Evolutionary conservation across 1,139 yeast species (phyloP), one percentile per base, ranked within the genome.

Genomic region (Meyerozyma smithsonii): DNA sequence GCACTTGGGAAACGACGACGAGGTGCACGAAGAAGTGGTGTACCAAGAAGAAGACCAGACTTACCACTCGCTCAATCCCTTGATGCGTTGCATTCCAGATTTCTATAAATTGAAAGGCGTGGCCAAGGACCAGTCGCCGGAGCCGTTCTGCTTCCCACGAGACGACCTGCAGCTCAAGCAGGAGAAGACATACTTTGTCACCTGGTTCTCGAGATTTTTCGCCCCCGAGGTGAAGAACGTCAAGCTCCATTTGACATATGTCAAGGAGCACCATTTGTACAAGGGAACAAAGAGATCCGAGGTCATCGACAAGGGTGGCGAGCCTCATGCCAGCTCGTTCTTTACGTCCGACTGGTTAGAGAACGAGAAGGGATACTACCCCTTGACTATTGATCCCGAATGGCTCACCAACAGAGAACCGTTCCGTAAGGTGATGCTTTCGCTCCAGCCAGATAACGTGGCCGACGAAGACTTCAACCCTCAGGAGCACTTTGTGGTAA

Each of bases 31-130:
- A 41, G 87, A 85, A 47, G 79, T 75, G 34, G 53, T 62, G 35
- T 71, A 61, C 52, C 55, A 74, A 16, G 81, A 77, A 4, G 95
- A 86, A 56, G 94, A 85, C 58, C 69, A 73, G 14, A 75, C 85
- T 1, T 83, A 85, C 52, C 81, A 78, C 34, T 63, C 72, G 17
- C 69, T 88, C 55, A 84, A 81, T 52, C 96, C 96, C 0, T 60
- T 88, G 41, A 75, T 86, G 52, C 73, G 96, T 61, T 88, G 96
- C 62, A 84, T 90, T 3, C 96, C 96, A 1, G 84, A 83, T 39
- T 61, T 73, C 36, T 88, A 84, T 56, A 71, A 69, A 53, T 74
- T 73, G 50, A 84, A 80, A 58, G 92, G 92, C 8, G 43, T 68
- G 34, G 81, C 79, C 28, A 78, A 77, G 51, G 76, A 76, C 46